These are phyloP conservation scores for Hymenoscyphus albidus DNA, from an alignment of 2,329 filamentous ascomycete species.

Conservation along the genomic window DNA sequence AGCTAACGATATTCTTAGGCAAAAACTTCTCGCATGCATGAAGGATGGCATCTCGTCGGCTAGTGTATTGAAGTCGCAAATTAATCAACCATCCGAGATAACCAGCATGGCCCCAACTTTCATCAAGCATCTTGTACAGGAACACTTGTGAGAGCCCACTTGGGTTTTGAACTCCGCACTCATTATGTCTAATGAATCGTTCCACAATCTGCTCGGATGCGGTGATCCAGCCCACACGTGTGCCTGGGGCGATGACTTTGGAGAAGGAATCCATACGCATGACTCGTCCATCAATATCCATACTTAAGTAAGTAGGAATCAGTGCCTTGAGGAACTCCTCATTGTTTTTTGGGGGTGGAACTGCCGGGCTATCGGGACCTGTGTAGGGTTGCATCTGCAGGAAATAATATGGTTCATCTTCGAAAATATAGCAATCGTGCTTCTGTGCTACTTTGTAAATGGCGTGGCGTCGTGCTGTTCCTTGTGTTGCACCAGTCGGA, in stretches of 20 bases:
- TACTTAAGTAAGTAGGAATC: slow-evolving; percentile 70
- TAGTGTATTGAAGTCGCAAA: slow-evolving; percentile 76
- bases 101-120: slow-evolving; percentile 88
- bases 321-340: slow-evolving; percentile 71
- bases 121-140: slow-evolving; percentile 85
- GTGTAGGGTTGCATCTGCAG: slow-evolving; percentile 61
- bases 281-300: slow-evolving; percentile 84
- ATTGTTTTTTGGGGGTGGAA: slow-evolving; percentile 56
- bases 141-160: slow-evolving; percentile 80
- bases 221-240: slow-evolving; percentile 83
- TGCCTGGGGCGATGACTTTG: slow-evolving; percentile 82
- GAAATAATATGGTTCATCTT: slow-evolving; percentile 76
- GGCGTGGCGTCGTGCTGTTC: slow-evolving; percentile 51
- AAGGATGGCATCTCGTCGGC: slow-evolving; percentile 71
- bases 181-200: slow-evolving; percentile 75
- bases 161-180: slow-evolving; percentile 81
- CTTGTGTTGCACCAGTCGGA: slow-evolving; percentile 69
- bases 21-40: slow-evolving; percentile 75
- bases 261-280: slow-evolving; percentile 90
- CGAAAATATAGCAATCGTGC: slow-evolving; percentile 67
- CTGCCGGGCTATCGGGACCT: slow-evolving; percentile 40
- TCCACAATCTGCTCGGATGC: slow-evolving; percentile 81
- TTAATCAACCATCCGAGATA: slow-evolving; percentile 88
- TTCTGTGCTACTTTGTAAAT: slow-evolving; percentile 66
- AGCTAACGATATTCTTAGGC: slow-evolving; percentile 70